Conservation (phyloP, 2,329 filamentous ascomycete genomes). For the Pyrenochaeta sp. region DNA sequence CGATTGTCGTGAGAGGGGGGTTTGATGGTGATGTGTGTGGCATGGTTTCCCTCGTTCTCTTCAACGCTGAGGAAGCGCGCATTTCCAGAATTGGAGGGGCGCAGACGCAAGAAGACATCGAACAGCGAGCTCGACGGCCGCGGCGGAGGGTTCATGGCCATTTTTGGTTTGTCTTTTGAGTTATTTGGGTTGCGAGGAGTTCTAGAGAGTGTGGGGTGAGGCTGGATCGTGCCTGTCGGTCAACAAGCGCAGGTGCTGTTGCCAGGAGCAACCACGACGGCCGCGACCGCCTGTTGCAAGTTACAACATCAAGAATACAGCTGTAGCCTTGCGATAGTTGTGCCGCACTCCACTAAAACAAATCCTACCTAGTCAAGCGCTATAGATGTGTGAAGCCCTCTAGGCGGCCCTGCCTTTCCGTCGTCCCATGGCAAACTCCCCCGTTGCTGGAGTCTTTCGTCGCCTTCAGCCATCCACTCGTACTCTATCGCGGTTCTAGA, state of each 20-base stretch:
- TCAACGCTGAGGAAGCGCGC: conserved; percentile 81
- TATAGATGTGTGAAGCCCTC: no score
- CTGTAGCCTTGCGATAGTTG: no score
- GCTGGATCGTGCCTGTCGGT: conserved; percentile 12
- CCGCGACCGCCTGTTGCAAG: conserved; percentile 1
- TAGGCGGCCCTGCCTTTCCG: no score
- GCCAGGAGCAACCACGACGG: conserved; percentile 22
- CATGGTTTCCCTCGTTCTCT: conserved; percentile 45
- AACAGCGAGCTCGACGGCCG: conserved; percentile 68
- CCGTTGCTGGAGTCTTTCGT: no score
- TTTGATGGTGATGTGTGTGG: conserved; percentile 61
- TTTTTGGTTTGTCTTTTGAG: conserved; percentile 12
- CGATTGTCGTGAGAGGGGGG: conserved; percentile 80
- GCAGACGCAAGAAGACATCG: conserved; percentile 87
- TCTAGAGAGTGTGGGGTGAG: conserved; percentile 2
- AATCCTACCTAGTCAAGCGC: no score
- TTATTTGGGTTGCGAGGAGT: conserved; percentile 6
- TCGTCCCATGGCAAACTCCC: no score
- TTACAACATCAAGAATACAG: no score
- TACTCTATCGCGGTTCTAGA: no score
- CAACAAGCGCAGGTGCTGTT: conserved; percentile 21
- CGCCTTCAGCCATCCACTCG: no score
- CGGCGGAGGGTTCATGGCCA: conserved; percentile 46
- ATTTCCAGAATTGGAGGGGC: conserved; percentile 50
- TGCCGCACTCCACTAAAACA: no score